phyloP scores from a whole-genome alignment of 169 alveolate species.

The Perkinsus chesapeaki region DNA sequence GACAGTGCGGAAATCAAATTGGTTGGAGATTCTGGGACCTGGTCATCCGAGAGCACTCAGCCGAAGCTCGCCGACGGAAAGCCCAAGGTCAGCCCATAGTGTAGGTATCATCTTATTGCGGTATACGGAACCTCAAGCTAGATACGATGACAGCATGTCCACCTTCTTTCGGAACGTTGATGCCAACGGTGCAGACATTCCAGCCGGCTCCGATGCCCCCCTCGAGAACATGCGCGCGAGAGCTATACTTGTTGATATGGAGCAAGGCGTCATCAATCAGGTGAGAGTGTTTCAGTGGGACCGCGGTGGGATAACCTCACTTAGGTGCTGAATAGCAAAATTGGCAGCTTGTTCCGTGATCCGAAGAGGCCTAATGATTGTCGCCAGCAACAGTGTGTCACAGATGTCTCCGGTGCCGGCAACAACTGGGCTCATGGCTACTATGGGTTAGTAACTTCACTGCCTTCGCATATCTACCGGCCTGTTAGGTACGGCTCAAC shows the following conservation, averaged over 20 bases:
- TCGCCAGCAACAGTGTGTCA: conserved; percentile 44
- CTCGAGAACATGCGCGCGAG: conserved; percentile 62
- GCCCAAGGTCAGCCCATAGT: conserved; percentile 12
- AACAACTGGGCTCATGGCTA: conserved; percentile 91
- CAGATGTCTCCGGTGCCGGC: conserved; percentile 93
- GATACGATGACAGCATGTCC: conserved; percentile 38
- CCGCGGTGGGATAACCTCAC: neutral
- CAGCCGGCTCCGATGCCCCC: conserved; percentile 26
- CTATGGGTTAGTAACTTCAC: neutral
- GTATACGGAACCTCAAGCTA: neutral
- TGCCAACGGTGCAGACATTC: conserved; percentile 30
- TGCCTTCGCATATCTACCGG: neutral
- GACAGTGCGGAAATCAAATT: conserved; percentile 88
- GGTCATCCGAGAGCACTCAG: conserved; percentile 76
- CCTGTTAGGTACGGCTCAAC: conserved; percentile 69
- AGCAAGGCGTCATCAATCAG: conserved; percentile 88
- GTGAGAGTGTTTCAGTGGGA: conserved; percentile 11
- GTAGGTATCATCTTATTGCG: neutral
- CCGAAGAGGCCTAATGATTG: neutral
- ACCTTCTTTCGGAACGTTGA: conserved; percentile 52
- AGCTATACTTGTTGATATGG: conserved; percentile 93
- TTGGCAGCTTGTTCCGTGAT: neutral
- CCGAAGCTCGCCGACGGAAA: conserved; percentile 4
- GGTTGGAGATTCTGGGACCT: conserved; percentile 82
- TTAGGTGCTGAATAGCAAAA: neutral